phyloP scores from a whole-genome alignment of 2,329 filamentous ascomycete species.

The Alternaria sp. region DNA sequence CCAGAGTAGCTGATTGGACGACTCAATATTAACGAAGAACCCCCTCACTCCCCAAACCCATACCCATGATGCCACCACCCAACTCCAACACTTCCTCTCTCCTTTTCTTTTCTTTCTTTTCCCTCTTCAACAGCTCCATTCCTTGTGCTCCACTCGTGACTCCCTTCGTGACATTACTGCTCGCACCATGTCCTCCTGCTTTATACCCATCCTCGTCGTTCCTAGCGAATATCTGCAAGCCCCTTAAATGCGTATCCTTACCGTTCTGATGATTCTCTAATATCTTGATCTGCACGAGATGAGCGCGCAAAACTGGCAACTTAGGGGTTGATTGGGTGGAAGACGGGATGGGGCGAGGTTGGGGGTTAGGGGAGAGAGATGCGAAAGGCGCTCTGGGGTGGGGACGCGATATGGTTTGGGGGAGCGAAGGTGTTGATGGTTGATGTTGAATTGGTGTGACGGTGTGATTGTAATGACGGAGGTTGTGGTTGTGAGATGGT shows the following conservation, averaged over 20 bases:
- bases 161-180: conserved; percentile 13
- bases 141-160: conserved; percentile 12
- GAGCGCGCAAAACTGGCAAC: conserved; percentile 81
- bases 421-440: conserved; percentile 11
- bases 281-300: conserved; percentile 88
- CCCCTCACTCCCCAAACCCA: conserved; percentile 13
- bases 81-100: conserved; percentile 26
- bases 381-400: conserved; percentile 31
- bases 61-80: conserved; percentile 13
- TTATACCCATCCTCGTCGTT: conserved; percentile 44
- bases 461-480: conserved; percentile 1
- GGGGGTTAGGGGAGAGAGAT: conserved; percentile 25
- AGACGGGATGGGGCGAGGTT: background rate
- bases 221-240: conserved; percentile 81
- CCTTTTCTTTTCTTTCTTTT: conserved; percentile 18
- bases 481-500: background rate
- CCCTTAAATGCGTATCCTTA: conserved; percentile 97
- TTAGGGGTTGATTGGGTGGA: conserved; percentile 61
- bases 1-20: background rate
- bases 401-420: conserved; percentile 22
- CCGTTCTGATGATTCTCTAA: conserved; percentile 99
- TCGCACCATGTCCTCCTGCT: conserved; percentile 14
- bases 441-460: conserved; percentile 3
- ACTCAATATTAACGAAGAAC: conserved; percentile 23
- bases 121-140: conserved; percentile 9